These are phyloP conservation scores for Suillus occidentalis DNA, from an alignment of 768 basidiomycete species.

Conservation along the genomic window DNA sequence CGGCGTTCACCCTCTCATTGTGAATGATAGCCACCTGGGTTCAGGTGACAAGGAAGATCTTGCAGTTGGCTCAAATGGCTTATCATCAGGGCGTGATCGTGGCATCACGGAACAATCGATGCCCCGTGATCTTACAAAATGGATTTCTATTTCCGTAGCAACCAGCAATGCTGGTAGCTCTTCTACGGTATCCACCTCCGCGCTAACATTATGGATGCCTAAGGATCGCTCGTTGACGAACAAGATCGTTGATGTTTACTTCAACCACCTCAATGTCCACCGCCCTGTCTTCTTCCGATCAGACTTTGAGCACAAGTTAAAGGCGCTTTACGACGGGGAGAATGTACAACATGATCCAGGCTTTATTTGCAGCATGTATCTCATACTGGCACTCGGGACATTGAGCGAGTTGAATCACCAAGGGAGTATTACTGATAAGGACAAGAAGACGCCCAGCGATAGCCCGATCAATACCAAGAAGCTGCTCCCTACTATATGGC, in stretches of 20 bases:
- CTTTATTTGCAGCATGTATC: conserved; percentile 74
- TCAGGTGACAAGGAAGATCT: conserved; percentile 68
- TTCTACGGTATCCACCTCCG: conserved; percentile 23
- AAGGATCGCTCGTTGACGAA: conserved; percentile 70
- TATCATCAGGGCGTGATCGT: conserved; percentile 69
- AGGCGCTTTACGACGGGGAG: conserved; percentile 63
- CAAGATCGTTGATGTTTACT: conserved; percentile 69
- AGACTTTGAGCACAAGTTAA: conserved; percentile 65
- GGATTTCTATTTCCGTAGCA: conserved; percentile 56
- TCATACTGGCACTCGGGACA: conserved; percentile 78
- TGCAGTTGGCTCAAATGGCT: conserved; percentile 71
- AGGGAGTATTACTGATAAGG: conserved; percentile 51
- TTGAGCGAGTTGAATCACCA: conserved; percentile 80
- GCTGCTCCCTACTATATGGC: conserved; percentile 65
- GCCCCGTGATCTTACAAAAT: conserved; percentile 62
- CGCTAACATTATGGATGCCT: conserved; percentile 63
- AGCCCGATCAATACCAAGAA: conserved; percentile 49
- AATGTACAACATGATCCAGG: conserved; percentile 67
- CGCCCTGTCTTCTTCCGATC: conserved; percentile 72
- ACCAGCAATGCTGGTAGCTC: conserved; percentile 41
- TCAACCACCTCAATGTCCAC: conserved; percentile 73
- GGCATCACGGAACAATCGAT: conserved; percentile 50
- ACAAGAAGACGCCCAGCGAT: conserved; percentile 34
- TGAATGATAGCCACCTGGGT: conserved; percentile 60
- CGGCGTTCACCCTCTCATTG: conserved; percentile 72